A percentile compares a stretch with the other conserved stretches of the same genome.
Evolutionary conservation across 805 yeast species (phyloP).

Genomic region (Ogataea haglerorum): DNA sequence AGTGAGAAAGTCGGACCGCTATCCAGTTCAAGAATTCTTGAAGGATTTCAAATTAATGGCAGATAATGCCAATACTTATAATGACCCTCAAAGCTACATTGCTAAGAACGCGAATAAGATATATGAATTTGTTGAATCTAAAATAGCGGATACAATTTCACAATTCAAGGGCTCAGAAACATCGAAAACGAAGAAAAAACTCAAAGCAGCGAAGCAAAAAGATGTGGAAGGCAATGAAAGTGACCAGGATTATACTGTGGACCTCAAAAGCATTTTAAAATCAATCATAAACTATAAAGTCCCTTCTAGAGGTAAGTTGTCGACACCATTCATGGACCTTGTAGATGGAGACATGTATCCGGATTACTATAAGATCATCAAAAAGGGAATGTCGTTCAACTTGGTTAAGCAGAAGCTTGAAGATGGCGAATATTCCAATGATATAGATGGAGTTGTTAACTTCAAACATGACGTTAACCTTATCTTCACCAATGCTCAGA

Average conservation of each 20-base stretch:
- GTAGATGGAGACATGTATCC: constrained; percentile 72
- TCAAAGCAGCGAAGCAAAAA: not conserved
- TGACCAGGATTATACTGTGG: constrained; percentile 13
- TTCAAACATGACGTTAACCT: constrained; percentile 57
- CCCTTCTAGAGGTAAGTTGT: constrained; percentile 48
- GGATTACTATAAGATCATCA: constrained; percentile 71
- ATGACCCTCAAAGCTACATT: constrained; percentile 62
- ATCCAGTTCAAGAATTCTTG: constrained; percentile 41
- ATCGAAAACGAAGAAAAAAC: constrained; percentile 4
- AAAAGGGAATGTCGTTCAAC: constrained; percentile 70
- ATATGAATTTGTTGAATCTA: constrained; percentile 52
- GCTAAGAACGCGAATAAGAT: constrained; percentile 63
- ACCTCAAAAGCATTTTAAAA: constrained; percentile 31
- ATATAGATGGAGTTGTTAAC: constrained; percentile 48
- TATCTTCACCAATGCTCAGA: constrained; percentile 75
- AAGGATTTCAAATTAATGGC: constrained; percentile 66
- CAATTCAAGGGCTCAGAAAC: not conserved
- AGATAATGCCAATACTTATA: constrained; percentile 68
- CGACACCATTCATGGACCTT: constrained; percentile 72
- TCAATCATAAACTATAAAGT: constrained; percentile 43
- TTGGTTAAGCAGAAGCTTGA: constrained; percentile 53
- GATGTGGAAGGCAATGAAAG: not conserved
- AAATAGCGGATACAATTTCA: constrained; percentile 35
- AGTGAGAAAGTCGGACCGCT: constrained; percentile 36
- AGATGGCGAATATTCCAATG: constrained; percentile 46